These are phyloP conservation scores for Turritis glabra DNA, from an alignment of 345 rosid genomes.

Conservation along the genomic window DNA sequence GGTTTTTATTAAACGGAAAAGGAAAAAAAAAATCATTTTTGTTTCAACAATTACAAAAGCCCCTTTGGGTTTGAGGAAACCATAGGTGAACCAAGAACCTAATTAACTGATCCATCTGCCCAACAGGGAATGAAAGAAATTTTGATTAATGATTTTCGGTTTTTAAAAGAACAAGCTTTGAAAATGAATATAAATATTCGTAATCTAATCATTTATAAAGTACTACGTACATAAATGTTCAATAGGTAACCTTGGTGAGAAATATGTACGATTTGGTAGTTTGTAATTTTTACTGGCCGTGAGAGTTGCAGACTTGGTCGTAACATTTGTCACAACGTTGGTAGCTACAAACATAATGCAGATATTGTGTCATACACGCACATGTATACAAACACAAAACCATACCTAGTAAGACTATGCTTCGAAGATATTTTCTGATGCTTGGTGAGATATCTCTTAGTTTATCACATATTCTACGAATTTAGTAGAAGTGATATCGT, in stretches of 20 bases:
- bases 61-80: not conserved
- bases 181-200: not conserved
- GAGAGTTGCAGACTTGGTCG: slow-evolving; percentile 29
- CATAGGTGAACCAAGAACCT: not conserved
- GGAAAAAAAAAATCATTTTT: not conserved
- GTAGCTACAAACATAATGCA: slow-evolving; percentile 23
- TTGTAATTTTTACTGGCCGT: slow-evolving; percentile 1
- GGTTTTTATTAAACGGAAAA: not conserved
- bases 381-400: slow-evolving; percentile 21
- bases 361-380: slow-evolving; percentile 22
- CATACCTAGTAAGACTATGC: not conserved
- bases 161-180: not conserved
- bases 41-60: not conserved
- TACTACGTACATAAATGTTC: not conserved
- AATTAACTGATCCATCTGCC: not conserved
- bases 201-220: not conserved
- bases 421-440: not conserved
- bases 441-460: not conserved
- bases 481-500: not conserved
- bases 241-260: not conserved
- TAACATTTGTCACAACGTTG: slow-evolving; percentile 34
- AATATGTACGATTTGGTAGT: slow-evolving; percentile 1
- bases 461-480: not conserved
- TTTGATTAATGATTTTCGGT: too few relatives aligned
- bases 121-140: not conserved